Base-by-base conservation (phyloP, 2,329 filamentous ascomycete species). In the Colletotrichum lentis region DNA sequence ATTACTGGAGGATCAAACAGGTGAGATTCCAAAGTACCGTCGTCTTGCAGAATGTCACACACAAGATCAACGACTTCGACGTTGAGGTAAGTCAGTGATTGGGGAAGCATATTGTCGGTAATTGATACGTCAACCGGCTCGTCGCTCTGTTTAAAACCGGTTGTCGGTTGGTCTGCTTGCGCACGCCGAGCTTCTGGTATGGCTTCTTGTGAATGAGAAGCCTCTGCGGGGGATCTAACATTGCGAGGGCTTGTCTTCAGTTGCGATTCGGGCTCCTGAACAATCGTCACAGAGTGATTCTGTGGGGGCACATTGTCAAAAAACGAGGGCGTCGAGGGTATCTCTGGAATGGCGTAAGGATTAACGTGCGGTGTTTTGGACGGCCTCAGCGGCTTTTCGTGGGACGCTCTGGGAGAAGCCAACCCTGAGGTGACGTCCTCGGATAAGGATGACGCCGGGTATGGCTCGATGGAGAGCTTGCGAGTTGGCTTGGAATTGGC, bases 11-110 rank as follows among this genome's bases (percentile, higher is more conserved):
- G 84, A 46, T 83, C 80, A 2, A 85, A 75, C 46, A 83, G 72
- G 69, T 84, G 82, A 16, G 77, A 78, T 73, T 90, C 87, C 7
- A 73, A 77, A 6, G 84, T 88, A 7, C 78, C 76, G 70, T 90
- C 87, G 61, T 86, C 81, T 72, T 88, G 83, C 18, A 89, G 80
- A 3, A 88, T 79, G 72, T 89, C 84, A 71, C 87, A 90, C 22
- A 90, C 79, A 69, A 90, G 85, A 62, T 89, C 83, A 41, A 90
- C 80, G 1, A 87, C 76, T 44, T 87, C 84, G 3, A 86, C 79
- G 64, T 84, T 84, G 3, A 91, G 78, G 3, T 77, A 79, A 0
- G 81, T 81, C 10, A 91, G 72, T 5, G 86, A 83, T 72, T 91
- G 88, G 0, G 89, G 88, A 3, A 87, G 78, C 24, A 82, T 76